Evolutionary conservation across 1,284 basidiomycete genomes (phyloP), one percentile per base, ranked within the genome.

Genomic region (Malassezia furfur): DNA sequence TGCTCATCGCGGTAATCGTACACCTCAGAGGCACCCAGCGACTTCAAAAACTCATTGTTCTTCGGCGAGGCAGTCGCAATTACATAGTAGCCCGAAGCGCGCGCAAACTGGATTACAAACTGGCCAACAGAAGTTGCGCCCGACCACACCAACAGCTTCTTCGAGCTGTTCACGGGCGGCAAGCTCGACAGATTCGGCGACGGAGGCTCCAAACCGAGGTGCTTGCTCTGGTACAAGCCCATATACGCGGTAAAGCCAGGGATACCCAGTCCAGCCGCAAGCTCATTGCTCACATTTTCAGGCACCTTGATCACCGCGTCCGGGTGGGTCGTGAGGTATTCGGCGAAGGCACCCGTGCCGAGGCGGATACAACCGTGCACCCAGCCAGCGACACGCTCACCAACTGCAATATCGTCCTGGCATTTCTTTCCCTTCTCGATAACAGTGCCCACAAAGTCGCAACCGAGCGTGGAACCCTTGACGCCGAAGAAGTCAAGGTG

Each of bases 371-470:
- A 76, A 31, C 79, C 79, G 60, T 79, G 77, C 7, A 80, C 77
- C 50, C 77, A 75, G 10, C 78, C 79, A 4, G 77, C 78, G 12
- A 85, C 80, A 66, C 78, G 77, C 65, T 85, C 82, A 2, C 83
- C 83, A 35, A 80, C 78, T 44, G 76, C 72, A 65, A 83, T 51
- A n/a, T 50, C 46, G 35, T 75, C 54, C 35, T 59, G 51, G 30
- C 57, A 59, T 11, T 57, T 35, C 22, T 59, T 53, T 1, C 60
- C 83, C 35, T 84, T 68, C 46, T 78, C 76, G 21, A 79, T 79
- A 21, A 85, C 79, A 3, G 78, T 75, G 11, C 84, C 84, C 30
- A 80, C 79, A 44, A 79, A 79, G 63, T 86, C 84, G 17, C 74
- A 78, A 5, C 84, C 84, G 10, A 82, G 69, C 7, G 81, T 72